A percentile compares a stretch with the other conserved stretches of the same genome.
Evolutionary conservation across 495 filamentous ascomycete genomes (phyloP).

Genomic region (Xylaria intraflava): DNA sequence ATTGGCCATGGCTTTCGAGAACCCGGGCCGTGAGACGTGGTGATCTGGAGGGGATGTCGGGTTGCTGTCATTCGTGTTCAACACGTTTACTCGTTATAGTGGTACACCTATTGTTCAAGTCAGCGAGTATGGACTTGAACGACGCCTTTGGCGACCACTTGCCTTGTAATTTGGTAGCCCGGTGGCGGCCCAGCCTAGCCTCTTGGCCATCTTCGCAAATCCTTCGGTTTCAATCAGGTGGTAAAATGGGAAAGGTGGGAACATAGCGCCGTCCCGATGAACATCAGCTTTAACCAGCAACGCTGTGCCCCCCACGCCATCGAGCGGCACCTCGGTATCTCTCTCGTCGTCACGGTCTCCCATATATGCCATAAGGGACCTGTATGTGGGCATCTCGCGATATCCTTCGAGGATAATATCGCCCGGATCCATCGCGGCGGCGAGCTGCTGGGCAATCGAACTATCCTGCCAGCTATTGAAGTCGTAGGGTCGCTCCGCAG

Average conservation of each 20-base stretch:
- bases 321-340: slow-evolving; percentile 60
- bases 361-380: slow-evolving; percentile 87
- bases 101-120: slow-evolving; percentile 61
- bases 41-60: slow-evolving; percentile 19
- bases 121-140: slow-evolving; percentile 14
- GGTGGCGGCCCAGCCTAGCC: slow-evolving; percentile 75
- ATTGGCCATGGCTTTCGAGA: neutral
- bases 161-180: slow-evolving; percentile 97
- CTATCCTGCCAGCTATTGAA: slow-evolving; percentile 97
- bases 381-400: slow-evolving; percentile 82
- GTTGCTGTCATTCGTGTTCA: slow-evolving; percentile 18
- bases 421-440: slow-evolving; percentile 68
- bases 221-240: slow-evolving; percentile 97
- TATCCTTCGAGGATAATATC: slow-evolving; percentile 95
- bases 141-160: slow-evolving; percentile 24
- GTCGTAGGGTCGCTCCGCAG: slow-evolving; percentile 80
- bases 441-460: slow-evolving; percentile 65
- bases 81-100: slow-evolving; percentile 73
- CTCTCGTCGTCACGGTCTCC: slow-evolving; percentile 51
- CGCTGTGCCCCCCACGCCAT: slow-evolving; percentile 92
- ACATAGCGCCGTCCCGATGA: slow-evolving; percentile 97
- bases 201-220: slow-evolving; percentile 92
- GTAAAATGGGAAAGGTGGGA: slow-evolving; percentile 92
- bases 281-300: slow-evolving; percentile 96
- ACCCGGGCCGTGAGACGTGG: slow-evolving; percentile 16